Conservation (phyloP, 192 early-diverging fungal species). For the Geranomyces variabilis region DNA sequence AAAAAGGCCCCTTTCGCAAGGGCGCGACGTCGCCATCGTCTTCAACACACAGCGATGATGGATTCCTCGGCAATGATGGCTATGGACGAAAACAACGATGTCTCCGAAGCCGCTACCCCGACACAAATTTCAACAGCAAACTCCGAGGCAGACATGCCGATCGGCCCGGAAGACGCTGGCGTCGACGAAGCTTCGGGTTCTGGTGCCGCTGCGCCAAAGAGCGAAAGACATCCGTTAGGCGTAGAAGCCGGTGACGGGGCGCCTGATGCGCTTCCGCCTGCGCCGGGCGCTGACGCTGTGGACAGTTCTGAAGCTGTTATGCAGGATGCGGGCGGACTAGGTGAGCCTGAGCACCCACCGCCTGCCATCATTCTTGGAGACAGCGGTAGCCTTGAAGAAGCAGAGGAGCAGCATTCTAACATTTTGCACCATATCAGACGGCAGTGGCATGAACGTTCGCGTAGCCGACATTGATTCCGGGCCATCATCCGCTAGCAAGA, state of each 20-base stretch:
- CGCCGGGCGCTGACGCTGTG: not conserved
- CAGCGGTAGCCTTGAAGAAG: not conserved
- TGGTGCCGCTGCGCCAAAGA: not conserved
- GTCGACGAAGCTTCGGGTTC: not conserved
- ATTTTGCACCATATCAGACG: constrained; percentile 1
- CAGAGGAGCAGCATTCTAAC: not conserved
- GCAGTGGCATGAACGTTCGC: constrained; percentile 31
- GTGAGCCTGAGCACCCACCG: not conserved
- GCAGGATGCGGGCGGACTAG: not conserved
- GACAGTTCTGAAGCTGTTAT: not conserved
- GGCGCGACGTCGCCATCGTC: no score
- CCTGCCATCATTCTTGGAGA: no score
- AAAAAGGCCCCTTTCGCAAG: no score
- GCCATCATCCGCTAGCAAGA: constrained; percentile 26
- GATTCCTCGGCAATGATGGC: not conserved
- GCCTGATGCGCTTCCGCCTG: not conserved
- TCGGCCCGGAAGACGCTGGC: constrained; percentile 1
- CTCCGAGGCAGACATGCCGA: not conserved
- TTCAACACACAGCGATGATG: not conserved
- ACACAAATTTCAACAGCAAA: not conserved
- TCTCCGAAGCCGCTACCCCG: not conserved
- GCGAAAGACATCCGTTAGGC: no score
- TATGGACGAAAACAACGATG: not conserved
- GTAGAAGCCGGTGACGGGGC: not conserved
- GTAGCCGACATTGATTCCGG: constrained; percentile 25